phyloP scores from a whole-genome alignment of 2,329 filamentous ascomycete genomes.

The Coleophoma eucalyptorum region DNA sequence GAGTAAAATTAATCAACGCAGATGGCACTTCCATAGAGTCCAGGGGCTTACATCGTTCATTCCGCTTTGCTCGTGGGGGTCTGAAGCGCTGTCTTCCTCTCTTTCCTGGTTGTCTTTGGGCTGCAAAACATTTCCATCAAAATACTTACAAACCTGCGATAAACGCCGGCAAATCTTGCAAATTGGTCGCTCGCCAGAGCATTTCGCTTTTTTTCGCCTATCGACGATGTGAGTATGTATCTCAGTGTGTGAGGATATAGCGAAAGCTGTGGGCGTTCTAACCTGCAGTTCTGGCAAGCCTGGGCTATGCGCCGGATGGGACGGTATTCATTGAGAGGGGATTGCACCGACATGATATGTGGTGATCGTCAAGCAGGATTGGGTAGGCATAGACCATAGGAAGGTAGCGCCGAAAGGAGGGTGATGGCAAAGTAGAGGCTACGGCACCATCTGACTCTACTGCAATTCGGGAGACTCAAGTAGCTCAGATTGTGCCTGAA shows the following conservation, averaged over 20 bases:
- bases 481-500: no score
- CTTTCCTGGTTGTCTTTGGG: not conserved
- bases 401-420: no score
- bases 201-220: conserved; percentile 7
- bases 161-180: conserved; percentile 6
- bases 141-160: conserved; percentile 3
- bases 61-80: not conserved
- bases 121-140: not conserved
- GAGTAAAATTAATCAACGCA: no score
- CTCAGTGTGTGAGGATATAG: not conserved
- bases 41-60: not conserved
- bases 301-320: conserved; percentile 1
- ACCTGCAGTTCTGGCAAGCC: conserved; percentile 8
- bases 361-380: not conserved
- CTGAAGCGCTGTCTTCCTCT: not conserved
- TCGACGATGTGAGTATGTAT: not conserved
- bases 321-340: not conserved
- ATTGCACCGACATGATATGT: not conserved
- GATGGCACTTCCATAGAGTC: not conserved
- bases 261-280: not conserved
- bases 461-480: no score
- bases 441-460: no score
- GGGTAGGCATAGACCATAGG: no score
- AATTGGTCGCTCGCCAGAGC: conserved; percentile 8
- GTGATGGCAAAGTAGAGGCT: no score